A percentile compares a stretch with the other conserved stretches of the same genome.
These are phyloP conservation scores for Tricladium varicosporioides DNA, from an alignment of 2,329 filamentous ascomycete genomes.

Conservation along the genomic window DNA sequence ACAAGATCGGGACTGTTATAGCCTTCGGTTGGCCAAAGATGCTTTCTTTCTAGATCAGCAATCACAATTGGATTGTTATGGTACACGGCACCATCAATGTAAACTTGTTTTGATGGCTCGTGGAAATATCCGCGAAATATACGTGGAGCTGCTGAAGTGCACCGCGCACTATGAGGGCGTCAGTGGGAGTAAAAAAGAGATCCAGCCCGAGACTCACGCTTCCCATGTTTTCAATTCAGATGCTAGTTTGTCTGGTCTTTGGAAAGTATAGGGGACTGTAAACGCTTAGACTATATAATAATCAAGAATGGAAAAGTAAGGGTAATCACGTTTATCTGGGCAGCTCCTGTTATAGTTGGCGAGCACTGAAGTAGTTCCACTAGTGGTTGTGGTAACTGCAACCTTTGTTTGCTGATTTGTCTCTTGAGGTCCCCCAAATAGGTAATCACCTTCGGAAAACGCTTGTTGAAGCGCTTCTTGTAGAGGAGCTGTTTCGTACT, in stretches of 20 bases:
- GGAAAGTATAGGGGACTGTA: conserved; percentile 39
- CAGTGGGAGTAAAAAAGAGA: no score
- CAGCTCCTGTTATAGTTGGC: conserved; percentile 42
- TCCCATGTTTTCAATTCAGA: conserved; percentile 49
- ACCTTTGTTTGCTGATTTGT: conserved; percentile 34
- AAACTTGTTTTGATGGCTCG: conserved; percentile 43
- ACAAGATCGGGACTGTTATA: conserved; percentile 30
- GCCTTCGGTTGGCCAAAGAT: conserved; percentile 32
- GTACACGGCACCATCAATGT: conserved; percentile 48
- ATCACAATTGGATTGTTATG: conserved; percentile 51
- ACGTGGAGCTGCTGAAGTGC: conserved; percentile 47
- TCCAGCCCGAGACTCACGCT: no score
- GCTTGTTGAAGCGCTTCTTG: conserved; percentile 34
- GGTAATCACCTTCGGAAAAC: conserved; percentile 35
- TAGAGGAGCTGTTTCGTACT: conserved; percentile 37
- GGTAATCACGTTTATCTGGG: conserved; percentile 9
- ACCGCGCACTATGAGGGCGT: no score
- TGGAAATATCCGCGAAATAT: conserved; percentile 53
- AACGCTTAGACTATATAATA: no score
- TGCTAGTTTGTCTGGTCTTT: conserved; percentile 37
- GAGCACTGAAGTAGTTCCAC: conserved; percentile 39
- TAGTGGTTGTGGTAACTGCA: conserved; percentile 42
- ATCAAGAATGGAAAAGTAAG: no score
- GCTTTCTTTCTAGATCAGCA: conserved; percentile 46
- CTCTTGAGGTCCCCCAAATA: conserved; percentile 36